Percentiles rank a stretch among this genome's conserved stretches.
phyloP scores from a whole-genome alignment of 2,329 filamentous ascomycete genomes.

The Diaporthe citrichinensis region DNA sequence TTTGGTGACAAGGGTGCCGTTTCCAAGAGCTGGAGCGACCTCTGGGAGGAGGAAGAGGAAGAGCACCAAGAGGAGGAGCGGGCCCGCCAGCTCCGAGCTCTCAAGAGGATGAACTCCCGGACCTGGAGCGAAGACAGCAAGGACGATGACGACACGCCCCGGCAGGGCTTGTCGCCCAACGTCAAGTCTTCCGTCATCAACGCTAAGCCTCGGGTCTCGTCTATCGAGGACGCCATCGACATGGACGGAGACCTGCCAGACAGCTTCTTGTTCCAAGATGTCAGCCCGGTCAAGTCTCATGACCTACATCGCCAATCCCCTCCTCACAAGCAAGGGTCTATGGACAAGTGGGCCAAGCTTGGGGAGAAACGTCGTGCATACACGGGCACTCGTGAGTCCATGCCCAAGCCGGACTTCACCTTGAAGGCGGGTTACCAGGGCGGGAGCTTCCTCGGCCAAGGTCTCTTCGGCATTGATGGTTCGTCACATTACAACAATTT shows the following conservation, averaged over 20 bases:
- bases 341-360: constrained; percentile 92
- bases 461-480: constrained; percentile 62
- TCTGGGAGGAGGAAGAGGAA: constrained; percentile 94
- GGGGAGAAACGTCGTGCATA: constrained; percentile 85
- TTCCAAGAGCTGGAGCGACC: constrained; percentile 99
- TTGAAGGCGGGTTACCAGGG: constrained; percentile 63
- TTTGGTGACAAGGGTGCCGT: constrained; percentile 85
- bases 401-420: constrained; percentile 59
- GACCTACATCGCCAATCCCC: constrained; percentile 69
- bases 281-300: constrained; percentile 56
- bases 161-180: constrained; percentile 57
- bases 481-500: constrained; percentile 45
- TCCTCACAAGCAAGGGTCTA: constrained; percentile 70
- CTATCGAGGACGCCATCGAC: constrained; percentile 58
- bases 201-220: constrained; percentile 57
- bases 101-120: constrained; percentile 79
- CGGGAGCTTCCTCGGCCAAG: constrained; percentile 57
- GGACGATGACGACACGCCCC: constrained; percentile 61
- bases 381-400: constrained; percentile 62
- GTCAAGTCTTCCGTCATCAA: constrained; percentile 55
- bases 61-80: constrained; percentile 78
- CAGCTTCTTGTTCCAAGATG: constrained; percentile 81
- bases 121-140: constrained; percentile 85
- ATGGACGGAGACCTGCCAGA: constrained; percentile 77
- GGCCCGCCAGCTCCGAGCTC: constrained; percentile 68